These are phyloP conservation scores for Trichoderma koningiopsis DNA, from an alignment of 2,329 filamentous ascomycete genomes.

Conservation along the genomic window DNA sequence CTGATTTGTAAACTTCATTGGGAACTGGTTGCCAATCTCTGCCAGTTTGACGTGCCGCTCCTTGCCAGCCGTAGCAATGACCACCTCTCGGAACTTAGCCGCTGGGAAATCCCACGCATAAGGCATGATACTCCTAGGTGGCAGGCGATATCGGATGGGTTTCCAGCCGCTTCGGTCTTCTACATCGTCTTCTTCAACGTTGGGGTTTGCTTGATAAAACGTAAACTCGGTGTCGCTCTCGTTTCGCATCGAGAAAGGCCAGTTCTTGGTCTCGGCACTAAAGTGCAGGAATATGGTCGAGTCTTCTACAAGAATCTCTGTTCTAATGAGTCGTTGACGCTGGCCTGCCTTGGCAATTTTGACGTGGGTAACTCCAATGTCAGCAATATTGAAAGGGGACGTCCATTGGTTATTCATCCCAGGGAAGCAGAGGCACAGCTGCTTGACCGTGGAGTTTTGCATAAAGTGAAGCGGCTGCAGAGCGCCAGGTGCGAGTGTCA, in stretches of 20 bases:
- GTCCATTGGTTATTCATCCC: conserved; percentile 98
- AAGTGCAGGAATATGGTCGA: conserved; percentile 93
- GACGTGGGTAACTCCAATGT: conserved; percentile 87
- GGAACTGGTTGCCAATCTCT: conserved; percentile 93
- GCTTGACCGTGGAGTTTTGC: conserved; percentile 79
- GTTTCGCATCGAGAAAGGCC: conserved; percentile 98
- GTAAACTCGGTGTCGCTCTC: conserved; percentile 96
- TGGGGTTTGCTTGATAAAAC: conserved; percentile 94
- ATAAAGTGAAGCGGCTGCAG: conserved; percentile 88
- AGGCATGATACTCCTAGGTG: conserved; percentile 96
- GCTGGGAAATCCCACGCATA: conserved; percentile 99
- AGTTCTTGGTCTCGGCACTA: conserved; percentile 87
- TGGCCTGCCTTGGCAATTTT: conserved; percentile 91
- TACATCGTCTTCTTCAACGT: conserved; percentile 84
- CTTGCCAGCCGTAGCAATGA: conserved; percentile 57
- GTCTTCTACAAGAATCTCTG: conserved; percentile 89
- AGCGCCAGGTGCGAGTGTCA: conserved; percentile 75
- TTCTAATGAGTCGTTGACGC: conserved; percentile 81
- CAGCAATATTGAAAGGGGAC: conserved; percentile 95
- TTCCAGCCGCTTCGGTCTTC: conserved; percentile 88
- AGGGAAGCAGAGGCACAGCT: conserved; percentile 88
- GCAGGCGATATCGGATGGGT: conserved; percentile 87
- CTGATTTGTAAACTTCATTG: conserved; percentile 80
- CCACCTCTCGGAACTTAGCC: conserved; percentile 91
- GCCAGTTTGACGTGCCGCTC: conserved; percentile 92